phyloP scores from a whole-genome alignment of 2,329 filamentous ascomycete genomes.

The Intubia oerlemansii region DNA sequence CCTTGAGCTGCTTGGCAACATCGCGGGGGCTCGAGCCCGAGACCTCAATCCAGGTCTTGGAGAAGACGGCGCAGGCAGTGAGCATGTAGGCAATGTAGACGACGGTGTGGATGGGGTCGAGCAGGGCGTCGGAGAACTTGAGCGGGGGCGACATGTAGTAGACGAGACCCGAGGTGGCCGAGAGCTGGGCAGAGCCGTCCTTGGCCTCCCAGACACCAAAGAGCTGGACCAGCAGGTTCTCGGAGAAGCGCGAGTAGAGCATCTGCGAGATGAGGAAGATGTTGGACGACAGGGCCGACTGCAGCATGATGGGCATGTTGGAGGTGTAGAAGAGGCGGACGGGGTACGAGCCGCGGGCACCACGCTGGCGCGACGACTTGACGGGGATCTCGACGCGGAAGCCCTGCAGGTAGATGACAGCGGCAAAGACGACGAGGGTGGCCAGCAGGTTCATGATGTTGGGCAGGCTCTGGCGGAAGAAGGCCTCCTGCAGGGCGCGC shows the following conservation, averaged over 20 bases:
- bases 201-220: conserved; percentile 97
- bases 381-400: conserved; percentile 99
- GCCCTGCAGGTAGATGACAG: conserved; percentile 96
- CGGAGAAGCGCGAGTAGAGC: conserved; percentile 96
- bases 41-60: conserved; percentile 99
- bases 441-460: conserved; percentile 98
- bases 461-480: conserved; percentile 97
- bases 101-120: conserved; percentile 90
- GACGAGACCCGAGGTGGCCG: conserved; percentile 77
- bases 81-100: conserved; percentile 98
- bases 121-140: conserved; percentile 90
- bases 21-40: conserved; percentile 94
- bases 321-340: conserved; percentile 99
- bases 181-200: conserved; percentile 89
- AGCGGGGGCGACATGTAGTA: conserved; percentile 99
- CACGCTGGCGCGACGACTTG: conserved; percentile 97
- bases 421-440: conserved; percentile 80
- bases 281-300: conserved; percentile 96
- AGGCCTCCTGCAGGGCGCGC: conserved; percentile 91
- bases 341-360: conserved; percentile 93
- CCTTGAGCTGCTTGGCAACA: conserved; percentile 98
- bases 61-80: conserved; percentile 81
- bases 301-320: conserved; percentile 99
- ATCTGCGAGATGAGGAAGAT: conserved; percentile 98
- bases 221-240: conserved; percentile 94